Base-by-base conservation (phyloP, 2,329 filamentous ascomycete species). In the Aureobasidium zeae region DNA sequence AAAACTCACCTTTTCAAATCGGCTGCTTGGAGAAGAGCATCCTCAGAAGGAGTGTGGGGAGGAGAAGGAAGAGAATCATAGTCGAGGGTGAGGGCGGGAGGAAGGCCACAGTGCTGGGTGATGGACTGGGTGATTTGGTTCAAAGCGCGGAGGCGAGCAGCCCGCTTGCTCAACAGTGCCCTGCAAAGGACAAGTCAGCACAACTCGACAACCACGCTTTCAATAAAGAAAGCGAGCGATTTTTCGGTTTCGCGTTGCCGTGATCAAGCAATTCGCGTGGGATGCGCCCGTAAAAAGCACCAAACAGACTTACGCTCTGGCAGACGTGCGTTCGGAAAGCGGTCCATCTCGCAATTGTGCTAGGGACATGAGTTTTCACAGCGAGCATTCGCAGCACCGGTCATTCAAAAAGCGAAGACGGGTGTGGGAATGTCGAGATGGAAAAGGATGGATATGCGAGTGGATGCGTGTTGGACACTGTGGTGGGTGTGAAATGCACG, bases 71-170 rank as follows among this genome's bases (percentile, higher is more conserved):
- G 57, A 29, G 64, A 71, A 56, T 69, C 68, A 60, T 76, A 70
- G 62, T 70, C 68, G 63, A 71, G 66, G 60, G 74, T 72, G 56
- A 58, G 57, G 59, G 42, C 34, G 20, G 39, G 43, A 30, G 46
- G 33, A 17, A 50, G 43, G 19, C 48, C 48, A 29, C 45, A 41
- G 17, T 48, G 46, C n/a, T 45, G 38, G 19, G 48, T 48, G 22
- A 71, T 63, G 62, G 80, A 77, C 63, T 82, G 83, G 71, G 84
- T 81, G 73, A 84, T 77, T 56, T 76, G 74, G 71, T 83, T 94
- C 57, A 94, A 76, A 70, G 91, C 83, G 63, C 82, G 81, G 63
- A 94, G 75, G 73, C 93, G 93, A 66, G 86, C 81, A 77, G 93
- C 91, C 67, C 85, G 83, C 73, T 83, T 86, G 66, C 74, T 75